These are phyloP conservation scores for Diaporthe velutina DNA, from an alignment of 2,329 filamentous ascomycete species.

Conservation along the genomic window DNA sequence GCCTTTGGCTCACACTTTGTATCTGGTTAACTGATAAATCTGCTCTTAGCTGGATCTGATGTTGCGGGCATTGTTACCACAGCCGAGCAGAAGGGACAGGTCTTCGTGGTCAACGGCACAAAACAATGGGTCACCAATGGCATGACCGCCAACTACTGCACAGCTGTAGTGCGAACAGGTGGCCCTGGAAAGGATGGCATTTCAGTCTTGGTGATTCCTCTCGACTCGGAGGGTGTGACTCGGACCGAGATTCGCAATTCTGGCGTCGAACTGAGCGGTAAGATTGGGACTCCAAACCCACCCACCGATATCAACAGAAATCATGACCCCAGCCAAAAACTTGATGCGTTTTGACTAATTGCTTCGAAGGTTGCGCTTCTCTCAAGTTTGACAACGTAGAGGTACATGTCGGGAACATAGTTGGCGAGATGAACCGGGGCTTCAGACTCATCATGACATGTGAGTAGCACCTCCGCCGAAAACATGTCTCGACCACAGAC, in stretches of 20 bases:
- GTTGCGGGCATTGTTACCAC: constrained; percentile 16
- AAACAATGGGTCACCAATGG: constrained; percentile 75
- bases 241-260: constrained; percentile 69
- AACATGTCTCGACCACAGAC: not conserved
- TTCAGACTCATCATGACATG: constrained; percentile 20
- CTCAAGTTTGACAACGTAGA: constrained; percentile 20
- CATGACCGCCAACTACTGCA: constrained; percentile 68
- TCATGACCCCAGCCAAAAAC: not conserved
- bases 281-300: not conserved
- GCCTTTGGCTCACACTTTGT: not conserved
- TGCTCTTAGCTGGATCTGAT: not conserved
- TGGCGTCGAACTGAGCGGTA: constrained; percentile 63
- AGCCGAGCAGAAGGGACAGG: constrained; percentile 55
- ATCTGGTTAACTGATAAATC: not conserved
- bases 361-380: not conserved
- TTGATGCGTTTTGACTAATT: not conserved
- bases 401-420: not conserved
- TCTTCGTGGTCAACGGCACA: constrained; percentile 70
- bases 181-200: constrained; percentile 62
- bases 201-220: constrained; percentile 65
- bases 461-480: not conserved
- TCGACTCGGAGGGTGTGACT: constrained; percentile 58
- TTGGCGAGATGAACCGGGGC: not conserved
- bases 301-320: not conserved
- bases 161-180: constrained; percentile 69